phyloP scores from a whole-genome alignment of 2,329 filamentous ascomycete genomes.

The Hymenoscyphus albidus region DNA sequence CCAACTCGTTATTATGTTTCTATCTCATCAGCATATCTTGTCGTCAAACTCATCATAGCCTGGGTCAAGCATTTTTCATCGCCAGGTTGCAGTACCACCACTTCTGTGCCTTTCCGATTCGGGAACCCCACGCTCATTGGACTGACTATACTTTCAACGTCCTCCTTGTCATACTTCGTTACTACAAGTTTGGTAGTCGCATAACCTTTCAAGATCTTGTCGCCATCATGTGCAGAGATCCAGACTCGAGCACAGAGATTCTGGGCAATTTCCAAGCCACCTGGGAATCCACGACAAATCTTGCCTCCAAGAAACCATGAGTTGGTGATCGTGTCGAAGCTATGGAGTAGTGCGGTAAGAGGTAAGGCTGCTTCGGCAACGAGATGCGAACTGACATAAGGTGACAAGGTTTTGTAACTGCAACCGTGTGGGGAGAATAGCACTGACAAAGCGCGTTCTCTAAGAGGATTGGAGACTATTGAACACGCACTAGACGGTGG shows the following conservation, averaged over 20 bases:
- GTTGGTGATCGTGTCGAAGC: conserved; percentile 55
- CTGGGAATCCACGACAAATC: conserved; percentile 52
- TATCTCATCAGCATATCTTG: neutral
- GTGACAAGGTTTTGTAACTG: conserved; percentile 47
- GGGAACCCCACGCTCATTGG: conserved; percentile 26
- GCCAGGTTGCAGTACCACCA: conserved; percentile 41
- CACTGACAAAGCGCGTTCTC: conserved; percentile 50
- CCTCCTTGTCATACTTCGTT: conserved; percentile 41
- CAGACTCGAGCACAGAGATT: conserved; percentile 52
- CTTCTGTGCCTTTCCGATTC: conserved; percentile 36
- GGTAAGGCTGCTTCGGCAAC: conserved; percentile 54
- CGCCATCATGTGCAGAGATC: conserved; percentile 59
- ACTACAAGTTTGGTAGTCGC: conserved; percentile 49
- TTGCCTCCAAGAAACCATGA: conserved; percentile 60
- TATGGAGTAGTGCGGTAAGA: conserved; percentile 61
- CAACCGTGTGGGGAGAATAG: conserved; percentile 65
- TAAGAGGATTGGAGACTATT: conserved; percentile 33
- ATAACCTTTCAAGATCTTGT: conserved; percentile 52
- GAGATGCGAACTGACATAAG: conserved; percentile 56
- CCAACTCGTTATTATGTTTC: neutral
- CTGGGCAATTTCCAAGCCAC: conserved; percentile 53
- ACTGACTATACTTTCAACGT: conserved; percentile 41
- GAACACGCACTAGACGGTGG: conserved; percentile 25
- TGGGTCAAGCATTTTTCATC: conserved; percentile 41
- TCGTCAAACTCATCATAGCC: conserved; percentile 15